phyloP scores from a whole-genome alignment of 2,329 filamentous ascomycete genomes.

The Pseudogymnoascus sp. region DNA sequence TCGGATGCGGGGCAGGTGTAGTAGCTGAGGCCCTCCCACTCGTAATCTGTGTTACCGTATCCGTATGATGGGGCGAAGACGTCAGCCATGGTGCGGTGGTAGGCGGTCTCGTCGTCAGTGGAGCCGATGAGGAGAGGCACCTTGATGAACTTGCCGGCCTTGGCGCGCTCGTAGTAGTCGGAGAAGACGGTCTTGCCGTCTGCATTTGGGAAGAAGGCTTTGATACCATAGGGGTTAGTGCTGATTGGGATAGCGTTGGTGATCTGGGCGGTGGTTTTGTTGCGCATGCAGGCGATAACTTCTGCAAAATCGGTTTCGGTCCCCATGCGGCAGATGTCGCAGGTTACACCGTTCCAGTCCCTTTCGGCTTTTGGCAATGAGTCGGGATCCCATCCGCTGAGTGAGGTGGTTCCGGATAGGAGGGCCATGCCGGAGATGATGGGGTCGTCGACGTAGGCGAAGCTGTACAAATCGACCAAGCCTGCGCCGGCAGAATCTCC shows the following conservation, averaged over 20 bases:
- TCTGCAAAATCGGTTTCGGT: constrained; percentile 9
- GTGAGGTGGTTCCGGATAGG: constrained; percentile 17
- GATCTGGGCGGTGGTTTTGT: constrained; percentile 12
- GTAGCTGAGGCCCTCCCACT: constrained; percentile 11
- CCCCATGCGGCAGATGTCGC: constrained; percentile 6
- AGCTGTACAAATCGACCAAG: constrained; percentile 36
- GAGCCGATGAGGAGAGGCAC: constrained; percentile 14
- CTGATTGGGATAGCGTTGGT: constrained; percentile 7
- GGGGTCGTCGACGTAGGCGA: constrained; percentile 27
- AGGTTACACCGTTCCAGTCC: constrained; percentile 9
- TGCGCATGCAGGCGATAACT: constrained; percentile 10
- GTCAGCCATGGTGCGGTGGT: background rate
- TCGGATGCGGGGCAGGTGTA: constrained; percentile 31
- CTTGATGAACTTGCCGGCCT: constrained; percentile 3
- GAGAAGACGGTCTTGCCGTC: constrained; percentile 13
- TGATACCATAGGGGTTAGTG: background rate
- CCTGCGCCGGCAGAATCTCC: constrained; percentile 51
- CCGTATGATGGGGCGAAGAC: background rate
- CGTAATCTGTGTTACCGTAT: background rate
- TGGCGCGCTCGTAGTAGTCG: constrained; percentile 10
- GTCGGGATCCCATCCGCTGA: constrained; percentile 2
- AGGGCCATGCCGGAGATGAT: constrained; percentile 23
- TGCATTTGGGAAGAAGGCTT: background rate
- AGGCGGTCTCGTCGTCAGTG: constrained; percentile 10
- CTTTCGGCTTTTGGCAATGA: constrained; percentile 11